Evolutionary conservation across 441 rosid genomes (phyloP), one percentile per base, ranked within the genome.

Genomic region (Capsella rubella): DNA sequence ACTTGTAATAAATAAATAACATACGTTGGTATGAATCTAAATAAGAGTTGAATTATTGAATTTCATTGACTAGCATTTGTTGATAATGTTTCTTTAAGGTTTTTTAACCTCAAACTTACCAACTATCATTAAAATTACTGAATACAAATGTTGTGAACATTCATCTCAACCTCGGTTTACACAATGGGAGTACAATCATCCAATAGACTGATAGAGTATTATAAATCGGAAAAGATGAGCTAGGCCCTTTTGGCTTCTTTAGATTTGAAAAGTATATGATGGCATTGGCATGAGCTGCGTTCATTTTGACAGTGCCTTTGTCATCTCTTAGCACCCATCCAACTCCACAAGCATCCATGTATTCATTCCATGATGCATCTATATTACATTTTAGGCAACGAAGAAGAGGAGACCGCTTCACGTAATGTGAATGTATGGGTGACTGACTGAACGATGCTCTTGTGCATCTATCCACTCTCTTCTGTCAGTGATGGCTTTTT

Each of bases 21-120:
- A 21, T 25, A 73, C n/a, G 71, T 72, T 43, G 76, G 64, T 64
- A 63, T 32, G 64, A 34, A 45, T 45, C 14, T 34, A 32, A 32
- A 0, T 37, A 16, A 11, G 51, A 40, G 54, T 49, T 9, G 14
- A 49, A 8, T 49, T 49, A 8, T 8, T 49, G 54, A 18, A 49
- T 49, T 49, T 21, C 29, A 21, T 49, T 49, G 13, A 49, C 54
- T 18, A 18, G 12, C 27, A 49, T 49, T 49, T 49, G 29, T 49
- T 49, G 54, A 49, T 9, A 49, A 16, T 47, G 50, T n/a, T 8
- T 2, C 49, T 34, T 8, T 35, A 35, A 35, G 11, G 39, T 35
- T 35, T 35, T 35, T 8, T 34, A 1, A 7, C 8, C 37, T 34
- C 37, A 35, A 35, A 35, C 39, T 35, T 35, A 35, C 39, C 8